These are phyloP conservation scores for Fusarium scirpi DNA, from an alignment of 2,329 filamentous ascomycete genomes.

Conservation along the genomic window DNA sequence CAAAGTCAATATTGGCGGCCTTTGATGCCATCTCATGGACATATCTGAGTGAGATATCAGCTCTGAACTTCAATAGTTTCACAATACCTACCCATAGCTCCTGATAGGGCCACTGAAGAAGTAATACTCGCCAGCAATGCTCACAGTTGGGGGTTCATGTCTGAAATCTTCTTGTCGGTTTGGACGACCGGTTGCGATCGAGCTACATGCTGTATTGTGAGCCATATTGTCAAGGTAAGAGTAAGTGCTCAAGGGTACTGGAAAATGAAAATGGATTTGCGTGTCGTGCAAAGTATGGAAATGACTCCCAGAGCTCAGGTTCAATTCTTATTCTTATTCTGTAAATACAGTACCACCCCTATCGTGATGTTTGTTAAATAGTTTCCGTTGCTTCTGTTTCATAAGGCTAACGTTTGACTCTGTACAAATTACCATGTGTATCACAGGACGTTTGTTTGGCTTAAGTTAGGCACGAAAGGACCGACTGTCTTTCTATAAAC, in stretches of 20 bases:
- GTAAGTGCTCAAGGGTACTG: neutral
- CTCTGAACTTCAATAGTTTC: neutral
- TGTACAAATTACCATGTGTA: neutral
- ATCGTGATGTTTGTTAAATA: neutral
- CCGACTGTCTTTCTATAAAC: conserved; percentile 18
- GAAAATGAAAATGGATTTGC: neutral
- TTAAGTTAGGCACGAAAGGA: conserved; percentile 8
- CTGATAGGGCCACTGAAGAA: conserved; percentile 39
- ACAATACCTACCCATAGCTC: conserved; percentile 33
- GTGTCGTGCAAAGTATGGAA: neutral
- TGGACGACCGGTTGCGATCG: conserved; percentile 3
- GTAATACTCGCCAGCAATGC: conserved; percentile 34
- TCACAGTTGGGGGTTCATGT: conserved; percentile 31
- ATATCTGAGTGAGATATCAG: conserved; percentile 3
- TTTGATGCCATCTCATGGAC: conserved; percentile 7
- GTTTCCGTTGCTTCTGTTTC: conserved; percentile 14
- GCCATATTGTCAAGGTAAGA: neutral
- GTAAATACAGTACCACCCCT: no score
- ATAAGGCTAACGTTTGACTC: conserved; percentile 7
- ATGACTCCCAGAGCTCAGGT: neutral
- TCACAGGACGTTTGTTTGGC: conserved; percentile 22
- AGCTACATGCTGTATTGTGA: neutral
- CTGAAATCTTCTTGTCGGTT: conserved; percentile 16
- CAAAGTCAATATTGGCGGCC: neutral
- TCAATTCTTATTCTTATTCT: neutral